phyloP scores from a whole-genome alignment of 2,329 filamentous ascomycete genomes.

The Septoria linicola region DNA sequence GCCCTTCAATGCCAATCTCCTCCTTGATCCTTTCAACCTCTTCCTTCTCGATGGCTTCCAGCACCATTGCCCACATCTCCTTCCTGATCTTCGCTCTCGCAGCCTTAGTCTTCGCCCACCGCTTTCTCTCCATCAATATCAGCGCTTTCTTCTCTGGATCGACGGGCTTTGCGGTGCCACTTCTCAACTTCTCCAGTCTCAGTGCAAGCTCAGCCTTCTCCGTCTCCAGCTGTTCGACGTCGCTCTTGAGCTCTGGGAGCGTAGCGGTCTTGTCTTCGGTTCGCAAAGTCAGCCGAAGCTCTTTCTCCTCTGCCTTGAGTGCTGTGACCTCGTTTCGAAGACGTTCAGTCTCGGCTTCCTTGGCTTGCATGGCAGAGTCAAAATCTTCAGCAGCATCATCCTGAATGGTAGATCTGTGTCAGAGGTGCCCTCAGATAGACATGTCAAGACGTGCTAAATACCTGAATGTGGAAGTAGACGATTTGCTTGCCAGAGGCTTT shows the following conservation, averaged over 20 bases:
- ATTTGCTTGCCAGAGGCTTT: slow-evolving; percentile 60
- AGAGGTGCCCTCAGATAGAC: background rate
- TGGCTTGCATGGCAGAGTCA: slow-evolving; percentile 49
- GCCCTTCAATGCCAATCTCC: slow-evolving; percentile 23
- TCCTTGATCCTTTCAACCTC: slow-evolving; percentile 45
- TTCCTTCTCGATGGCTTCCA: slow-evolving; percentile 49
- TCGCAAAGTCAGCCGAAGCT: slow-evolving; percentile 49
- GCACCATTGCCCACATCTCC: slow-evolving; percentile 53
- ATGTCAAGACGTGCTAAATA: slow-evolving; percentile 22
- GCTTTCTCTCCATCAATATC: slow-evolving; percentile 49
- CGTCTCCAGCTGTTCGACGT: slow-evolving; percentile 45
- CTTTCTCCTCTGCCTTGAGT: slow-evolving; percentile 50
- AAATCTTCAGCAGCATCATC: slow-evolving; percentile 50
- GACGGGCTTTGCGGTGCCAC: slow-evolving; percentile 47
- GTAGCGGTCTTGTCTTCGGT: slow-evolving; percentile 51
- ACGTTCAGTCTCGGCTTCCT: slow-evolving; percentile 50
- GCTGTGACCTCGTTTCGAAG: slow-evolving; percentile 48
- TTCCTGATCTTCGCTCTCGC: slow-evolving; percentile 50
- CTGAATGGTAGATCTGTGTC: slow-evolving; percentile 38
- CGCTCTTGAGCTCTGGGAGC: slow-evolving; percentile 50
- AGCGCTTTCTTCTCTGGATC: slow-evolving; percentile 49
- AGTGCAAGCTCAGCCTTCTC: slow-evolving; percentile 46
- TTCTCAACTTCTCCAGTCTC: slow-evolving; percentile 44
- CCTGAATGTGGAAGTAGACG: slow-evolving; percentile 58
- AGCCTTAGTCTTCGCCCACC: slow-evolving; percentile 42